Evolutionary conservation across 306 rosid species (phyloP).

Genomic region (Gynostemma pentaphyllum): DNA sequence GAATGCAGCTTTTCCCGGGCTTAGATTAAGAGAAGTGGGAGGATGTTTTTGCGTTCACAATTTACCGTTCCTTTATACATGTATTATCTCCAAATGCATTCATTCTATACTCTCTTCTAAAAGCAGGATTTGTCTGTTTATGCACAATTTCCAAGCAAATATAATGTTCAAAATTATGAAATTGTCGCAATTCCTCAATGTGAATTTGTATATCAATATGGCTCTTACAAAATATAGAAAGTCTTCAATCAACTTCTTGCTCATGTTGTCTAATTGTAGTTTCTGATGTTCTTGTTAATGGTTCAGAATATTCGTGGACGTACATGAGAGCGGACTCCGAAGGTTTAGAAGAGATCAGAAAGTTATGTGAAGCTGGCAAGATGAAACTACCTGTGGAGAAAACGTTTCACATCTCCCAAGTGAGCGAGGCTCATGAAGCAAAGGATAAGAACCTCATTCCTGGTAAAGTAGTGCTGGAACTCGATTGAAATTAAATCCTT

Average conservation of each 20-base stretch:
- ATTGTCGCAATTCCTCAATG: neutral
- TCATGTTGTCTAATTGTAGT: neutral
- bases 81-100: neutral
- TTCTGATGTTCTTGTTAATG: constrained; percentile 11
- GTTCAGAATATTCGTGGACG: constrained; percentile 78
- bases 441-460: constrained; percentile 59
- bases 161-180: neutral
- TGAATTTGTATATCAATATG: neutral
- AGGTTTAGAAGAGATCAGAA: constrained; percentile 63
- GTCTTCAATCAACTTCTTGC: neutral
- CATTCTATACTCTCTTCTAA: neutral
- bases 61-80: neutral
- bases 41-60: neutral
- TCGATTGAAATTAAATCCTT: constrained; percentile 33
- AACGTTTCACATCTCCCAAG: constrained; percentile 72
- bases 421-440: constrained; percentile 79
- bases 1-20: neutral
- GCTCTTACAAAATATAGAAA: neutral
- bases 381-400: constrained; percentile 74
- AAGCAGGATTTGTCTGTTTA: neutral
- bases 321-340: constrained; percentile 87
- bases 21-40: neutral
- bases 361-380: constrained; percentile 71
- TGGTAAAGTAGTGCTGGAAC: constrained; percentile 80
- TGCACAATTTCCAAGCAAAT: neutral